Base-by-base conservation (phyloP, 78 protist species). In the Polysphondylium violaceum region DNA sequence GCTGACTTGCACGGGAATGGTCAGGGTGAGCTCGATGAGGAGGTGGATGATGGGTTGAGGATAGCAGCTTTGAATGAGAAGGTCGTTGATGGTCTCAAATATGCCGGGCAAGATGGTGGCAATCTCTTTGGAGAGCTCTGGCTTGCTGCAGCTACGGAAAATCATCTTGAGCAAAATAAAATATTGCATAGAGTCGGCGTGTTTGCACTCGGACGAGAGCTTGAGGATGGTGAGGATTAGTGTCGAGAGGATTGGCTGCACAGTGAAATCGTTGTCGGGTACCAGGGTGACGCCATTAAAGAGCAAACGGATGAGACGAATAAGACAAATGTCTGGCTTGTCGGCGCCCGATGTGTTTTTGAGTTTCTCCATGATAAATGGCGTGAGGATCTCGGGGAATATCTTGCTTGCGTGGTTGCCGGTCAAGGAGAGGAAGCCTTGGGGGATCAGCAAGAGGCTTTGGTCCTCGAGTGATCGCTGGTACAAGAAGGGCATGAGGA, bases 1-100 rank as follows among this genome's bases (percentile, higher is more conserved):
- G 12, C 56, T 35, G 23, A 97, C 83, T 55, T 95, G 94, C 14
- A 95, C 97, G 0, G 99, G 94, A 9, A 98, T 85, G 0, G 97
- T 94, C 29, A 98, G 89, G 41, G 98, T 79, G 27, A 98, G 88
- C 93, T 98, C 99, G 16, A 97, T 86, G 2, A 90, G 83, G 44
- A 96, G 61, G 16, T 97, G 95, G 8, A 90, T 36, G 14, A 88
- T 35, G 19, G 7, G 60, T 14, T 9, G 61, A 17, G 68, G 23
- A 44, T 92, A 93, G 27, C 94, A 60, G 8, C 75, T 51, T 9
- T 31, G 1, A 35, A 40, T 81, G 2, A 72, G 31, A 7, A 94
- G 59, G 35, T 81, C 86, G 47, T 86, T 94, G 59, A 97, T 74
- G 16, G 68, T 23, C 47, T 86, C 97, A 11, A 97, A 67, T 21